Percentiles rank a stretch among this genome's conserved stretches.
phyloP scores from a whole-genome alignment of 352 stramenopile genomes.

The Globisporangium splendens region DNA sequence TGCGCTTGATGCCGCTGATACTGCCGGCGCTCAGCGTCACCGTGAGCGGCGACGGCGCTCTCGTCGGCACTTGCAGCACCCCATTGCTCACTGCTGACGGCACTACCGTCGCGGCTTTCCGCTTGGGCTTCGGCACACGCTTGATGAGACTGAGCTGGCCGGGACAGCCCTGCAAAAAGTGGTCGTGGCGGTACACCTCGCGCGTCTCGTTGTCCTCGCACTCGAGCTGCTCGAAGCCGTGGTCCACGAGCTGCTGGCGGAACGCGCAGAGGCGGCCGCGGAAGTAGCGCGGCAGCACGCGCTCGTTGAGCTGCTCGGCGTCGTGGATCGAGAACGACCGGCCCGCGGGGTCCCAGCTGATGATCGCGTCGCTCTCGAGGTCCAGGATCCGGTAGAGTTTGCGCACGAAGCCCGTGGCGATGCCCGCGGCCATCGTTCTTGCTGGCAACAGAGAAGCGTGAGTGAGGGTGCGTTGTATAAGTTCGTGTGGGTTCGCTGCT shows the following conservation, averaged over 20 bases:
- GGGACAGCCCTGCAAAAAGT: constrained; percentile 54
- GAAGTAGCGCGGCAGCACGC: constrained; percentile 66
- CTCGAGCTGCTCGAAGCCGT: constrained; percentile 63
- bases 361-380: constrained; percentile 57
- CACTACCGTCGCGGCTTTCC: constrained; percentile 2
- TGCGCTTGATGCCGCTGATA: constrained; percentile 14
- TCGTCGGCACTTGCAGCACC: constrained; percentile 4
- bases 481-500: neutral
- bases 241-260: constrained; percentile 72
- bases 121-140: constrained; percentile 23
- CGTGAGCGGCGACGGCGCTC: constrained; percentile 24
- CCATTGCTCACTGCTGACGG: constrained; percentile 8
- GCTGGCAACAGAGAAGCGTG: neutral
- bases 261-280: constrained; percentile 64
- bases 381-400: constrained; percentile 84
- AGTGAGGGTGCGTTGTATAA: neutral
- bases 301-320: constrained; percentile 47
- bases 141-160: constrained; percentile 55
- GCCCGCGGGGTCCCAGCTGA: constrained; percentile 51
- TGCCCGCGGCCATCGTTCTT: constrained; percentile 33
- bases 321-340: constrained; percentile 73
- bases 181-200: constrained; percentile 49
- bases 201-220: constrained; percentile 49
- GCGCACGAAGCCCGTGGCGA: constrained; percentile 74
- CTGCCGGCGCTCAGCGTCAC: constrained; percentile 37